Evolutionary conservation across 495 filamentous ascomycete species (phyloP).

Genomic region (Hypoxylon perforatum): DNA sequence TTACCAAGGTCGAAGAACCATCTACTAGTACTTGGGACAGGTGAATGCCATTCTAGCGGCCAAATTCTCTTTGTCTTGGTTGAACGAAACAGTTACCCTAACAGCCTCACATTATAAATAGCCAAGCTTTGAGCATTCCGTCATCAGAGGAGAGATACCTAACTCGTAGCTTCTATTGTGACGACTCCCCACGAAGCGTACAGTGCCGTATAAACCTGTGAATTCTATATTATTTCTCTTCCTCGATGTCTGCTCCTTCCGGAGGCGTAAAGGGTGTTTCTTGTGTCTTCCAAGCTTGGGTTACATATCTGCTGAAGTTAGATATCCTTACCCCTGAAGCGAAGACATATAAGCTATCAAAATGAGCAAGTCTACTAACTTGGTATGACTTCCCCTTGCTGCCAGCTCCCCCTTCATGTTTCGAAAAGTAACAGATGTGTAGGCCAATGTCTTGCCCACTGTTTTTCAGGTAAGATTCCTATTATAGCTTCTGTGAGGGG

Average conservation of each 20-base stretch:
- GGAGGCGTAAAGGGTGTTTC: constrained; percentile 29
- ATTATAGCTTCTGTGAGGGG: background rate
- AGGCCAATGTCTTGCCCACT: constrained; percentile 96
- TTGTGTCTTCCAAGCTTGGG: constrained; percentile 35
- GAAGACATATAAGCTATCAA: background rate
- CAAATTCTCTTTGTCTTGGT: too few species aligned
- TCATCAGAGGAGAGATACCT: too few species aligned
- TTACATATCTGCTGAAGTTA: constrained; percentile 37
- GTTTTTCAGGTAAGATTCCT: constrained; percentile 6
- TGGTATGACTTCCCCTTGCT: constrained; percentile 94
- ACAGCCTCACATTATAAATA: too few species aligned
- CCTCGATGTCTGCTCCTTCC: constrained; percentile 23
- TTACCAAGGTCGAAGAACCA: too few species aligned
- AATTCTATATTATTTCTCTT: constrained; percentile 13
- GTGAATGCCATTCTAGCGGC: too few species aligned
- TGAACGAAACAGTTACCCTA: too few species aligned
- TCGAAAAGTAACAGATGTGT: constrained; percentile 81
- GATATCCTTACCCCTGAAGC: background rate
- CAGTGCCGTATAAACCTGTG: background rate
- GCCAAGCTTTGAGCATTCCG: too few species aligned
- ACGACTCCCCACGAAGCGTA: background rate
- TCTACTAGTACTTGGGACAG: too few species aligned
- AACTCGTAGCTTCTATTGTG: too few species aligned
- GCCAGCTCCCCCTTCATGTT: constrained; percentile 81
- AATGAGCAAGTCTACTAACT: constrained; percentile 64